These are phyloP conservation scores for Amanita pallidorosea DNA, from an alignment of 768 basidiomycete genomes.

Conservation along the genomic window DNA sequence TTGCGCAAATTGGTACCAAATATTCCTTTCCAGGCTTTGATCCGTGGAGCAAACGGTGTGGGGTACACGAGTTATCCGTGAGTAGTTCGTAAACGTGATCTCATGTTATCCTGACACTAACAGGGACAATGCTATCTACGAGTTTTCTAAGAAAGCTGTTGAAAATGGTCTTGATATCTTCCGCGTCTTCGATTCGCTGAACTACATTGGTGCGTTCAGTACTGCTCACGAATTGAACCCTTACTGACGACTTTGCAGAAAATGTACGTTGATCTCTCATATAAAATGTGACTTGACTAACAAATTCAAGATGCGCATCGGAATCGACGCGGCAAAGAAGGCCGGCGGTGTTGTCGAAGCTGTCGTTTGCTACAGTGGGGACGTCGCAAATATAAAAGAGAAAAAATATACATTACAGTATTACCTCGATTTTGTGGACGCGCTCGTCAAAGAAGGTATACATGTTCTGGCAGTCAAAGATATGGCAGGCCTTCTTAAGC, in stretches of 20 bases:
- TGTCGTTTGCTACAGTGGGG: constrained; percentile 97
- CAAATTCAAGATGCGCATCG: constrained; percentile 73
- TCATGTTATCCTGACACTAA: constrained; percentile 8
- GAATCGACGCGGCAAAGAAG: constrained; percentile 99
- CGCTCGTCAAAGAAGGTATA: constrained; percentile 90
- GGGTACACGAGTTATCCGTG: constrained; percentile 98
- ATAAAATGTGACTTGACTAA: neutral
- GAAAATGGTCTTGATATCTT: constrained; percentile 99
- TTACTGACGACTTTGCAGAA: constrained; percentile 29
- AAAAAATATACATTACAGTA: constrained; percentile 97
- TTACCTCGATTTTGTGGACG: constrained; percentile 90
- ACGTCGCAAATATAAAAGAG: constrained; percentile 89
- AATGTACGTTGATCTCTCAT: constrained; percentile 42
- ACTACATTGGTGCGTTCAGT: constrained; percentile 77
- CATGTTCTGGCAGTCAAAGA: constrained; percentile 98
- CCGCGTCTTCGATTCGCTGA: constrained; percentile 97
- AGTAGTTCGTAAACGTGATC: constrained; percentile 15
- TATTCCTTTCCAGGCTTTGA: constrained; percentile 95
- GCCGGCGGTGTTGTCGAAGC: constrained; percentile 98
- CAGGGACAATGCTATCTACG: constrained; percentile 97
- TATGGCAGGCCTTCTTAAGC: constrained; percentile 96
- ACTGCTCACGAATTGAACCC: neutral
- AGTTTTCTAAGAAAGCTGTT: constrained; percentile 99
- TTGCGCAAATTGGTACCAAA: constrained; percentile 95
- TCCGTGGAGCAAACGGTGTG: constrained; percentile 98